Evolutionary conservation across 179 eudicot species (phyloP), one percentile per base, ranked within the genome.

Genomic region (Gypsophila paniculata): DNA sequence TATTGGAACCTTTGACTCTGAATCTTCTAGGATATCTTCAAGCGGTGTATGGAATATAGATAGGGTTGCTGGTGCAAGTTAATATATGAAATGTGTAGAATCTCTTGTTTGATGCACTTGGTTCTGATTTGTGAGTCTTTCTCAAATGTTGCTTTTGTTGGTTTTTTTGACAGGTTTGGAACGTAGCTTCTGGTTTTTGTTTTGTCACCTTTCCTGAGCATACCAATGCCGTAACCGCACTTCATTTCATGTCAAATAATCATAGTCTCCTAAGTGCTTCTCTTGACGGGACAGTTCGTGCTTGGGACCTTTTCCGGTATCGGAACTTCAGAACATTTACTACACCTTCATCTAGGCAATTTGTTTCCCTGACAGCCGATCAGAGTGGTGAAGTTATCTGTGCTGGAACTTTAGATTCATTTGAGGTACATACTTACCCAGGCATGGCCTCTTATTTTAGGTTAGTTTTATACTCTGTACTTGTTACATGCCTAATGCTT

Each of bases 341-440:
- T 68, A 86, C 99, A 34, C 99, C 99, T 49, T 82, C 97, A 36
- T 84, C 96, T 39, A 91, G 85, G 82, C 99, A 94, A 61, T 94
- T 94, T 84, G 97, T 91, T 72, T 94, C 97, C 65, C 81, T 94
- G 76, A 85, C 97, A 32, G 74, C 99, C 34, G 99, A 94, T 86
- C 96, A 82, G 61, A 91, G 97, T 85, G 98, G 98, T 72, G 97
- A 94, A 91, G 91, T 94, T 70, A 89, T 94, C 74, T 91, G 97
- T 80, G 97, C 99, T 55, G 99, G 99, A 84, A 94, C 99, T 48
- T 86, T 90, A 74, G 99, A 94, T 84, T 91, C 99, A 58, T 94
- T 89, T 74, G 99, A 94, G 97, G 99, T 94, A 71, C 61, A 10
- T 69, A 23, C 64, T 23, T 63, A 34, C 52, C 63, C 21, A 26